phyloP scores from a whole-genome alignment of 140 eudicot species.

The Bidens hawaiensis region DNA sequence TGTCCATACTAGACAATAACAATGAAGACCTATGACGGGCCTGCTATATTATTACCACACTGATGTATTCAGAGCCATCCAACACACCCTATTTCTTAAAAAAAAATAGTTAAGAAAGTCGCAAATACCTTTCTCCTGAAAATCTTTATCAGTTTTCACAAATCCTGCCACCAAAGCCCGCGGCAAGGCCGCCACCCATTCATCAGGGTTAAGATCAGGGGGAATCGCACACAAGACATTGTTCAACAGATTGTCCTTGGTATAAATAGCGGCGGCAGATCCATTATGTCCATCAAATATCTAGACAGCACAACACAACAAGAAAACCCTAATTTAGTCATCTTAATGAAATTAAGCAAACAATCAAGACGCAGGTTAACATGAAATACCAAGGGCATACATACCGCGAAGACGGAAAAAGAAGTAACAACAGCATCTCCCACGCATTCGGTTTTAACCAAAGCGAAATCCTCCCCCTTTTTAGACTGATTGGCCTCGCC shows the following conservation, averaged over 20 bases:
- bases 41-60: not conserved
- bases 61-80: conserved; percentile 15
- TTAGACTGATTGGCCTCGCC: conserved; percentile 73
- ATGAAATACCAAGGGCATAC: too few species aligned
- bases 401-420: conserved; percentile 79
- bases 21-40: conserved; percentile 4
- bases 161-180: conserved; percentile 98
- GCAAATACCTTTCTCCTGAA: conserved; percentile 66
- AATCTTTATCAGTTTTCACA: conserved; percentile 95
- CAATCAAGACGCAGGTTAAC: too few species aligned
- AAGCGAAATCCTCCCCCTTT: conserved; percentile 75
- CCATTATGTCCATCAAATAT: conserved; percentile 98
- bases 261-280: conserved; percentile 81
- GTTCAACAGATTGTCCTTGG: conserved; percentile 81
- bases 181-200: conserved; percentile 85
- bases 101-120: conserved; percentile 4
- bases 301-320: conserved; percentile 59
- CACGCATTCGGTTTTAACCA: conserved; percentile 67
- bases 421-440: conserved; percentile 86
- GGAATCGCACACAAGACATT: conserved; percentile 83
- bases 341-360: not conserved
- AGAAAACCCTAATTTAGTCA: not conserved
- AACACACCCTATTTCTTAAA: conserved; percentile 29
- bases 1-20: not conserved
- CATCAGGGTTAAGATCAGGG: conserved; percentile 73